Evolutionary conservation across 1,139 yeast genomes (phyloP).

Genomic region (Scheffersomyces illinoinensis): DNA sequence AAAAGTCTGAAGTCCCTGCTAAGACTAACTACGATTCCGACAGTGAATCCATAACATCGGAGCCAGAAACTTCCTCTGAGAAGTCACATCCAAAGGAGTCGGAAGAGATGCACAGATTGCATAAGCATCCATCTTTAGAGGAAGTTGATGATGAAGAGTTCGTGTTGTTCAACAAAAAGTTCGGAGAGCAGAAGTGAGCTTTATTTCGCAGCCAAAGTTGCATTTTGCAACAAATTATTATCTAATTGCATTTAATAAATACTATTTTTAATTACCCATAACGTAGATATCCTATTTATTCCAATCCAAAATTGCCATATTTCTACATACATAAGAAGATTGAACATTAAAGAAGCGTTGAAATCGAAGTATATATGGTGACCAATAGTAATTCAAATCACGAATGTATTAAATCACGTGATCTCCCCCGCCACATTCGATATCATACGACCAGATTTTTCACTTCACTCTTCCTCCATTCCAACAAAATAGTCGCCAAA

Average conservation of each 20-base stretch:
- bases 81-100: constrained; percentile 7
- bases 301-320: too few species aligned
- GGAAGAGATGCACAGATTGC: constrained; percentile 10
- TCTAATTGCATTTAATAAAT: neutral
- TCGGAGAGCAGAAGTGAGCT: constrained; percentile 17
- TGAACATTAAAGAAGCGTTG: too few species aligned
- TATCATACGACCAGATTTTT: neutral
- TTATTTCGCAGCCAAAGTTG: neutral
- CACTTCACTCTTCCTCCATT: neutral
- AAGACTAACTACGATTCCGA: constrained; percentile 14
- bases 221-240: neutral
- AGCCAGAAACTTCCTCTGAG: constrained; percentile 18
- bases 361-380: neutral
- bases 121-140: constrained; percentile 32
- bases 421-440: neutral
- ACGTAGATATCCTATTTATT: too few species aligned
- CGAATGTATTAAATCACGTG: neutral
- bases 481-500: neutral
- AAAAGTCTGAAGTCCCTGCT: neutral
- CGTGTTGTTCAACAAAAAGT: constrained; percentile 41
- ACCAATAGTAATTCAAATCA: neutral
- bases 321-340: too few species aligned
- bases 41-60: constrained; percentile 24
- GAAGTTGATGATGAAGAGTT: constrained; percentile 50
- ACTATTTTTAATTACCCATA: neutral